Conservation (phyloP, 768 basidiomycete species). For the Pisolithus sp. region DNA sequence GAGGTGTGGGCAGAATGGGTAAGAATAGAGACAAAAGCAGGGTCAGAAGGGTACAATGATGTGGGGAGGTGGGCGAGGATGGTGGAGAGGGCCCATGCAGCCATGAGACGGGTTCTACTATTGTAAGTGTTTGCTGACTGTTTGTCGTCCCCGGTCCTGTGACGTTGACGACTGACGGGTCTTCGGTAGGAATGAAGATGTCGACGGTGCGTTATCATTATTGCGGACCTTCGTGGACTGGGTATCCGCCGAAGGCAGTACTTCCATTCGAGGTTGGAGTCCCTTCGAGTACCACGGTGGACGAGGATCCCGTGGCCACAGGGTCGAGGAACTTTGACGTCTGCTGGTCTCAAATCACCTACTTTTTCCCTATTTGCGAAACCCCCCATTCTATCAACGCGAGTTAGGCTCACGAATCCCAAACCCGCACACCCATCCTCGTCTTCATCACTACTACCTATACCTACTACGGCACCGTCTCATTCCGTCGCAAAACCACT, state of each 20-base stretch:
- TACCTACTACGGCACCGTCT: too few species aligned
- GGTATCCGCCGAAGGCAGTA: slow-evolving; percentile 57
- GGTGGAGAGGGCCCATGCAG: slow-evolving; percentile 63
- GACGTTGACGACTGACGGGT: background rate
- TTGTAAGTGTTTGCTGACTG: slow-evolving; percentile 42
- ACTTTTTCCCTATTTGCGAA: slow-evolving; percentile 29
- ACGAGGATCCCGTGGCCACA: background rate
- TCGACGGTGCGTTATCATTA: slow-evolving; percentile 48
- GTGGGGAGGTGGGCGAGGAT: slow-evolving; percentile 34
- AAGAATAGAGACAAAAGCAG: slow-evolving; percentile 35
- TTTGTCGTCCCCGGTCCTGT: background rate
- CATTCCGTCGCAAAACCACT: slow-evolving; percentile 45
- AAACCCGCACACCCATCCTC: slow-evolving; percentile 3
- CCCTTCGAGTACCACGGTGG: background rate
- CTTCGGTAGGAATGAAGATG: slow-evolving; percentile 39
- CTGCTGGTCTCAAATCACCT: slow-evolving; percentile 1
- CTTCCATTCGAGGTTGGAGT: slow-evolving; percentile 25
- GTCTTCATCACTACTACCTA: slow-evolving; percentile 12
- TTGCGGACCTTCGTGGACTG: slow-evolving; percentile 55
- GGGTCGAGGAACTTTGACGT: background rate
- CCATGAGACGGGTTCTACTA: slow-evolving; percentile 59
- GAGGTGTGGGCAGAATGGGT: slow-evolving; percentile 66
- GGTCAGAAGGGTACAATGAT: slow-evolving; percentile 18
- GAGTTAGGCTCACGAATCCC: slow-evolving; percentile 40
- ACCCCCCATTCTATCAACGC: slow-evolving; percentile 49